Percentiles rank a stretch among this genome's conserved stretches.
Evolutionary conservation across 75 land plant genomes (phyloP).

Genomic region (Selaginella moellendorffii): DNA sequence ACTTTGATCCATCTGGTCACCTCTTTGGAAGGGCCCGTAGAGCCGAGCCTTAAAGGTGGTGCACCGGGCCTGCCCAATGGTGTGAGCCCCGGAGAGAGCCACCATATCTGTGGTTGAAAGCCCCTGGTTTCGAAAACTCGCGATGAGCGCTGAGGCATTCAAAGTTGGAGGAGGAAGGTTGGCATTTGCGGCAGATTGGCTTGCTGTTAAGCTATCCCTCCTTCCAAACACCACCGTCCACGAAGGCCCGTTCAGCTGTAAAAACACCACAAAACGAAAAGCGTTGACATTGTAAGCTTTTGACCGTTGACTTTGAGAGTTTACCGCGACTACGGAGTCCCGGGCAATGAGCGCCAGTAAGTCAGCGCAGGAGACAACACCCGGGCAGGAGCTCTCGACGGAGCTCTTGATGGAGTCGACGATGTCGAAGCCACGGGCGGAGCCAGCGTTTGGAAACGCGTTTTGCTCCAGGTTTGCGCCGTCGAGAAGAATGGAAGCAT

Average conservation of each 20-base stretch:
- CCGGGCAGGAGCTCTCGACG: slow-evolving; percentile 2
- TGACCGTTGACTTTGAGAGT: not conserved
- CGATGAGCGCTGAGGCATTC: not conserved
- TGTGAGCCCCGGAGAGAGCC: slow-evolving; percentile 28
- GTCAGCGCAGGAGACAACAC: slow-evolving; percentile 13
- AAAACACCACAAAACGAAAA: not conserved
- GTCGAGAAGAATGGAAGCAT: slow-evolving; percentile 12
- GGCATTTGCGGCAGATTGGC: slow-evolving; percentile 2
- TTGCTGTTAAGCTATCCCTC: slow-evolving; percentile 11
- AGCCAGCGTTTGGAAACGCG: not conserved
- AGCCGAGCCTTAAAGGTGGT: slow-evolving; percentile 38
- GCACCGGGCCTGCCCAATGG: slow-evolving; percentile 68
- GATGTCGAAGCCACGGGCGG: slow-evolving; percentile 2
- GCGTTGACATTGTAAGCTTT: not conserved
- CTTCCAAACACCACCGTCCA: slow-evolving; percentile 11
- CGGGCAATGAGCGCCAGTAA: slow-evolving; percentile 9
- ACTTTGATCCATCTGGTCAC: slow-evolving; percentile 14
- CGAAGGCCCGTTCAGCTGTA: slow-evolving; percentile 7
- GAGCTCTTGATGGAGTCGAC: slow-evolving; percentile 3
- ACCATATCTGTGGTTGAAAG: slow-evolving; percentile 3
- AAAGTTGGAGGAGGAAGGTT: slow-evolving; percentile 8
- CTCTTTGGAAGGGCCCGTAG: slow-evolving; percentile 12
- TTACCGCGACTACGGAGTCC: slow-evolving; percentile 7
- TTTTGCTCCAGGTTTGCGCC: not conserved
- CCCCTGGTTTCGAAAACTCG: slow-evolving; percentile 10